Base-by-base conservation (phyloP, 352 stramenopile genomes). In the Phytophthora agathidicida region DNA sequence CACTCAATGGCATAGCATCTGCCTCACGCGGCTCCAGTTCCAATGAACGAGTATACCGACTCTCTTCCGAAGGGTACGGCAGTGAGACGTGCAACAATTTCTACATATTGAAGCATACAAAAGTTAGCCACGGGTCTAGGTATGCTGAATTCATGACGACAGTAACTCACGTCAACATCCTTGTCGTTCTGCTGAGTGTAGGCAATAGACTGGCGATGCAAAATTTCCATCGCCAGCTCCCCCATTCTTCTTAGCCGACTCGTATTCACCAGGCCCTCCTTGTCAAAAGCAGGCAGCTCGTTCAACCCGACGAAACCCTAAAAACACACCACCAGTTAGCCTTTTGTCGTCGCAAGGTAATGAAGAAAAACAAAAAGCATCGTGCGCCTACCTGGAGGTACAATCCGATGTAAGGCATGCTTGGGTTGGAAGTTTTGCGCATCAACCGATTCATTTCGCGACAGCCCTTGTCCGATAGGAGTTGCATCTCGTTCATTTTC, bases 401-500 rank as follows among this genome's bases (percentile, higher is more conserved):
- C 2, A 96, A 62, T 16, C 87, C 87, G 19, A 94, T 86, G 60
- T 94, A 96, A 31, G 87, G 87, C 85, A 96, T 94, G 43, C 77
- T 88, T 35, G 85, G 87, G 14, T 83, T 92, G 6, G 67, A 45
- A 6, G 79, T 71, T 35, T 78, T 84, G 43, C 83, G 78, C 85
- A 96, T 96, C n/a, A 89, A 49, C 14, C 77, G 79, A 54, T 94
- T 96, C 65, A 96, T 90, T 39, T 94, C 87, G 23, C 87, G 86
- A 41, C 84, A 93, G 0, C 84, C 84, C 37, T 92, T 91, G 55
- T 93, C 83, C 0, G 80, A 93, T 11, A 93, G 73, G 17, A 85
- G 35, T 56, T 92, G 80, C 82, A 95, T 88, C 23, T 89, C 69
- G 38, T 88, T 89, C 37, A 93, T 75, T 11, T 83, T 58, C 49